Evolutionary conservation across 768 basidiomycete genomes (phyloP), one percentile per base, ranked within the genome.

Genomic region (Chalciporus piperatus): DNA sequence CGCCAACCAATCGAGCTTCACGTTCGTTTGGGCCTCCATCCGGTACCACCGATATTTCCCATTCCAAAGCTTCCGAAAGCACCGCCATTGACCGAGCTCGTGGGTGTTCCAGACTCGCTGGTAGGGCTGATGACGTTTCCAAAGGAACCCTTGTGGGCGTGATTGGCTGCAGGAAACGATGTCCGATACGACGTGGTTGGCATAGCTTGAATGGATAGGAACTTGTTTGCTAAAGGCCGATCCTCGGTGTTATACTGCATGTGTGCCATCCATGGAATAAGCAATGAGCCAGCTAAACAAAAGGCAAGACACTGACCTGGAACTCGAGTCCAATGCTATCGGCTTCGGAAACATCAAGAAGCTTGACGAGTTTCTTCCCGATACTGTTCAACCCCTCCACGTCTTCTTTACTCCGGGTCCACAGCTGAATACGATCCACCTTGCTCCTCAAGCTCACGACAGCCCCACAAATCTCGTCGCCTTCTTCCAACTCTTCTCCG

Each of bases 341-440:
- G 30, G 83, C 81, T 66, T 95, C 90, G 7, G 86, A 87, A 20
- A 96, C 73, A 59, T 92, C 92, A 63, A 97, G 75, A 19, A 90
- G 66, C 68, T 90, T 89, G 51, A 92, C 82, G 38, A 96, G 73
- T 66, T 83, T 84, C 74, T 83, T 87, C 25, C 91, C 94, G 53
- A 96, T 88, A 17, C 76, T 78, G 67, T 97, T 96, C 55, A 96
- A 70, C 68, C 78, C 80, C 66, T 92, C 88, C 1, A 92, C 84
- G 57, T 96, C 90, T 39, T 92, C 89, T 71, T 90, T 90, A 58
- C 75, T 78, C 53, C 94, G 75, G 40, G 86, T 89, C 94, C 94
- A 98, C 32, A 98, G 71, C 68, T 97, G 94, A 48, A 97, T 91
- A 46, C 94, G 76, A 64, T 96, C 91, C 47, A 92, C 84, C 70